Base-by-base conservation (phyloP, 768 basidiomycete genomes). In the Lentinula guzmanii region DNA sequence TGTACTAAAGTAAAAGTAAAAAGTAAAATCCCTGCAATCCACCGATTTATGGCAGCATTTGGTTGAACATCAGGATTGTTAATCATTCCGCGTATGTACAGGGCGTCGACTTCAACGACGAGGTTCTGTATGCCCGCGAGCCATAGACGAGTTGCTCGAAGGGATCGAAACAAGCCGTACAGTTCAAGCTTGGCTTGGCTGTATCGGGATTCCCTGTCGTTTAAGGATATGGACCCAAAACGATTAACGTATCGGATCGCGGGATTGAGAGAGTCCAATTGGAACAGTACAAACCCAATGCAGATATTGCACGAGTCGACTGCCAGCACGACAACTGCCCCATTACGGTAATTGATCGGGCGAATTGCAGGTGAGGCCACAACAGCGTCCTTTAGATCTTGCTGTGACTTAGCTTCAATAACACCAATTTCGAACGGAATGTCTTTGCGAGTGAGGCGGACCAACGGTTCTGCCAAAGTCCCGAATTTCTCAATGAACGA, bases 1-100 rank as follows among this genome's bases (percentile, higher is more conserved):
- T 77, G 76, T 6, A 62, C 57, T 1, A 78, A 48, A 0, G 52
- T 63, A 56, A 79, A 77, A 15, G 72, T 66, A 58, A 74, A 77
- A 39, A 72, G 61, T 0, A 68, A n/a, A 1, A 78, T 74, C 4
- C 68, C 57, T 7, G 67, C 69, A 21, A 77, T 72, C 77, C 76
- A 78, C 2, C 72, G 46, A 58, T 77, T 77, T 1, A 77, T 71
- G 0, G 70, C 67, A 0, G 71, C 69, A 50, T 71, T 75, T 0
- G 74, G 76, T 39, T 69, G 64, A 37, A 75, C 64, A 15, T 73
- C 73, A 0, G 71, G 77, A 5, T 56, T 39, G 10, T 53, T 53
- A 7, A 53, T 34, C 52, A 53, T 53, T 1, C 52, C 33, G 2
- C 31, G 10, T 4, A 53, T 53, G 33, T 53, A 53, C 8, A 34